Conservation (phyloP, 257 asterid species). For the Verbena officinalis region DNA sequence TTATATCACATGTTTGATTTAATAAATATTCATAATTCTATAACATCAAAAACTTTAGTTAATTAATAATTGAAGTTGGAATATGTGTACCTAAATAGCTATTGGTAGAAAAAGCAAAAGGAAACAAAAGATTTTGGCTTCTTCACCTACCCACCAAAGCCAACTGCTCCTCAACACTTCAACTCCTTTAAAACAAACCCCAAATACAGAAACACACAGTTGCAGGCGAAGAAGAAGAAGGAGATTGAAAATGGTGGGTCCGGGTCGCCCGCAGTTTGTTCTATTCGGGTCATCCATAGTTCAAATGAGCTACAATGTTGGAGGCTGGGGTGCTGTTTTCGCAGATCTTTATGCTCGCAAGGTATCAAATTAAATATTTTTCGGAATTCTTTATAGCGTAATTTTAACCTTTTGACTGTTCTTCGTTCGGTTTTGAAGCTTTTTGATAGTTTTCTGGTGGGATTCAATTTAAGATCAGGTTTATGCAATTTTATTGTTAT, state of each 20-base stretch:
- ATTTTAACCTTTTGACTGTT: not conserved
- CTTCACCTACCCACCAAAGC: conserved; percentile 20
- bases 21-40: no score
- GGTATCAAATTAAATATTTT: conserved; percentile 34
- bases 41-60: no score
- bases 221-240: conserved; percentile 6
- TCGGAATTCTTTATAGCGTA: not conserved
- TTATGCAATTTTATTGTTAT: not conserved
- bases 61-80: no score
- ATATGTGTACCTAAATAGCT: not conserved
- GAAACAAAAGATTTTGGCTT: not conserved
- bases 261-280: conserved; percentile 69
- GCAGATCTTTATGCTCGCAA: conserved; percentile 81
- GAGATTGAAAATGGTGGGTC: conserved; percentile 60
- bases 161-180: conserved; percentile 5
- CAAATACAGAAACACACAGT: no score
- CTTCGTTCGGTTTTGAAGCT: not conserved
- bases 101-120: not conserved
- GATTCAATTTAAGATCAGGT: no score
- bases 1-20: no score
- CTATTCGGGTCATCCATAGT: conserved; percentile 88
- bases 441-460: conserved; percentile 12
- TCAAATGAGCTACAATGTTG: conserved; percentile 58
- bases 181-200: not conserved
- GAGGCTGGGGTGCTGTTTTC: conserved; percentile 84